These are phyloP conservation scores for Sistotremastrum suecicum DNA, from an alignment of 768 basidiomycete genomes.

Conservation along the genomic window DNA sequence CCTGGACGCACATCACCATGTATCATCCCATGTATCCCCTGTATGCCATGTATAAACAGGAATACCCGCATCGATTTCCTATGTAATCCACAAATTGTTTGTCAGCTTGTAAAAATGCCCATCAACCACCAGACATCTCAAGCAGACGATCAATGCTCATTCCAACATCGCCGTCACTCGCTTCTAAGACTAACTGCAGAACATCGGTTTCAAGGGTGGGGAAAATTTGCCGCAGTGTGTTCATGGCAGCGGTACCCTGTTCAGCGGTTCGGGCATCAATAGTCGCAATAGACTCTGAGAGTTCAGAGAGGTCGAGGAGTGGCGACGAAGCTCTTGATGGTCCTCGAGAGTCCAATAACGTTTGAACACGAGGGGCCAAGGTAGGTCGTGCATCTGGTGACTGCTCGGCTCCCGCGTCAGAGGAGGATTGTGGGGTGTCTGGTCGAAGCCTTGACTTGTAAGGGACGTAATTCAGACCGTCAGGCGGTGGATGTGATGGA, in stretches of 20 bases:
- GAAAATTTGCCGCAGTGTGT: slow-evolving; percentile 82
- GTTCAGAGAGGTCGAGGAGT: slow-evolving; percentile 44
- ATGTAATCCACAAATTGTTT: too few species aligned
- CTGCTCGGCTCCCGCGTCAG: not conserved
- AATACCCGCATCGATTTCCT: too few species aligned
- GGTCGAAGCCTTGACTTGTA: slow-evolving; percentile 19
- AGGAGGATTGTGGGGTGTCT: slow-evolving; percentile 10
- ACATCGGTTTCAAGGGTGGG: slow-evolving; percentile 71
- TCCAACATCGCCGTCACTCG: slow-evolving; percentile 77
- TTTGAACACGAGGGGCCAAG: slow-evolving; percentile 36
- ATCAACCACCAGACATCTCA: slow-evolving; percentile 40
- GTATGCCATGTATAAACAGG: too few species aligned
- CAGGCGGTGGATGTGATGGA: slow-evolving; percentile 13
- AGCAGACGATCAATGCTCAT: slow-evolving; percentile 77
- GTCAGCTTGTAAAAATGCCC: too few species aligned
- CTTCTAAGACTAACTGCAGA: slow-evolving; percentile 80
- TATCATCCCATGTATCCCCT: too few species aligned
- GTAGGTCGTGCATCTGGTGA: slow-evolving; percentile 45
- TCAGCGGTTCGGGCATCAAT: slow-evolving; percentile 51
- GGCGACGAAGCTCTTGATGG: slow-evolving; percentile 12
- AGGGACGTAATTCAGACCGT: slow-evolving; percentile 15
- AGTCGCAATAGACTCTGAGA: slow-evolving; percentile 49
- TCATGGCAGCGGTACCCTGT: slow-evolving; percentile 54
- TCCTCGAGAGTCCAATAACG: slow-evolving; percentile 3
- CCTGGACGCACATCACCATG: too few species aligned